A percentile compares a stretch with the other conserved stretches of the same genome.
These are phyloP conservation scores for Cryptosporidium sp. DNA, from an alignment of 169 alveolate species.

Conservation along the genomic window DNA sequence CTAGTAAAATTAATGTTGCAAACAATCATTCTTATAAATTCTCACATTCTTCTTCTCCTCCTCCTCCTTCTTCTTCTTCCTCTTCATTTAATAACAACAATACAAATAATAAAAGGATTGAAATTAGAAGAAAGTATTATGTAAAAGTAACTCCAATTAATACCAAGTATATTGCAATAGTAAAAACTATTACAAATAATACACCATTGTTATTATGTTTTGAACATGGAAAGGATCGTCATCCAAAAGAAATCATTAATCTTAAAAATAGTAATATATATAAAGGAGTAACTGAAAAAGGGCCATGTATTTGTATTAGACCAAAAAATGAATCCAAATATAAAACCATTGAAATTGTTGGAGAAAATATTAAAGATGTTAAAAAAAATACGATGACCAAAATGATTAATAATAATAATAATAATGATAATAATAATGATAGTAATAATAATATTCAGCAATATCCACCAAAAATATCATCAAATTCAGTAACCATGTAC, in stretches of 20 bases:
- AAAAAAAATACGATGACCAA: not conserved
- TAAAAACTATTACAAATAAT: slow-evolving; percentile 53
- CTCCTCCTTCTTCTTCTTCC: not conserved
- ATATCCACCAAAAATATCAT: slow-evolving; percentile 17
- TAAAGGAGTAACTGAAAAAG: slow-evolving; percentile 68
- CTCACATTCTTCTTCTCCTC: not conserved
- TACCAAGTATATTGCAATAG: slow-evolving; percentile 67
- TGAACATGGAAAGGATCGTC: slow-evolving; percentile 66
- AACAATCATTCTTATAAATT: not conserved
- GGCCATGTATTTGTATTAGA: slow-evolving; percentile 67
- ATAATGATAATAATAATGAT: not conserved
- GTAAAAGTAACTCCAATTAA: slow-evolving; percentile 63
- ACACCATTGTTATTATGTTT: slow-evolving; percentile 62
- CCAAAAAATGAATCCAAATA: slow-evolving; percentile 61
- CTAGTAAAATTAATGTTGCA: not conserved
- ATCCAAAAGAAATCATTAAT: slow-evolving; percentile 62
- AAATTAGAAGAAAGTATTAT: slow-evolving; percentile 56
- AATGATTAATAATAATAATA: not conserved
- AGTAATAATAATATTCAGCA: not conserved
- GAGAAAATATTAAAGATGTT: not conserved
- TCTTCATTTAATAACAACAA: not conserved
- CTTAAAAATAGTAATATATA: slow-evolving; percentile 48
- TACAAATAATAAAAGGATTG: not conserved
- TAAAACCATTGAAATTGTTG: slow-evolving; percentile 36
- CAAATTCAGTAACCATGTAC: slow-evolving; percentile 45